Percentiles rank a stretch among this genome's conserved stretches.
Evolutionary conservation across 495 filamentous ascomycete species (phyloP).

Genomic region (Daldinia bambusicola): DNA sequence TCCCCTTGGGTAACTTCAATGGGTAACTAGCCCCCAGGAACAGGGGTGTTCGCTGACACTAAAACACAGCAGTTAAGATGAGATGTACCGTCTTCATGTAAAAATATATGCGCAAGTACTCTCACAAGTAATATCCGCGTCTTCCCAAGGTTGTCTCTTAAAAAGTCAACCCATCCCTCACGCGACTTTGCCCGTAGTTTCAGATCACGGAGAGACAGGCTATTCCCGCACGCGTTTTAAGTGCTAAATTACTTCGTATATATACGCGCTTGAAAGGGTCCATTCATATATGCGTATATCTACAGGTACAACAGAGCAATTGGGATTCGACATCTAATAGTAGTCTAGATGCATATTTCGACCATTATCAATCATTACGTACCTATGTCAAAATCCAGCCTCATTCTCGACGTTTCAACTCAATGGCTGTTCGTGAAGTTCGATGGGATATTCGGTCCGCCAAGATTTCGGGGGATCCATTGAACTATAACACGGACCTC

Average conservation of each 20-base stretch:
- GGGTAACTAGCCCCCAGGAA: slow-evolving; percentile 1
- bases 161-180: slow-evolving; percentile 25
- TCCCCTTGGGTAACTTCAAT: neutral
- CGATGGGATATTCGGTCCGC: slow-evolving; percentile 25
- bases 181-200: slow-evolving; percentile 34
- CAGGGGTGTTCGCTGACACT: slow-evolving; percentile 18
- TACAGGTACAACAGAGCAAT: neutral
- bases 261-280: neutral
- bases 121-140: neutral
- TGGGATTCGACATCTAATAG: neutral
- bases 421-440: slow-evolving; percentile 7
- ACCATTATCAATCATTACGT: neutral
- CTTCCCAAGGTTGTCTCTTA: neutral
- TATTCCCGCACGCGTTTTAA: neutral
- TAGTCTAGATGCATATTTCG: neutral
- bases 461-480: slow-evolving; percentile 19
- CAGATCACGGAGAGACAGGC: slow-evolving; percentile 6
- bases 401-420: slow-evolving; percentile 28
- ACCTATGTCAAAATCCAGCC: slow-evolving; percentile 27
- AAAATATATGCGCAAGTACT: slow-evolving; percentile 9
- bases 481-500: slow-evolving; percentile 23
- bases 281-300: neutral
- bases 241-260: neutral
- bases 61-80: slow-evolving; percentile 21
- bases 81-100: slow-evolving; percentile 20